These are phyloP conservation scores for Sclerotiophoma versabilis DNA, from an alignment of 2,329 filamentous ascomycete genomes.

Conservation along the genomic window DNA sequence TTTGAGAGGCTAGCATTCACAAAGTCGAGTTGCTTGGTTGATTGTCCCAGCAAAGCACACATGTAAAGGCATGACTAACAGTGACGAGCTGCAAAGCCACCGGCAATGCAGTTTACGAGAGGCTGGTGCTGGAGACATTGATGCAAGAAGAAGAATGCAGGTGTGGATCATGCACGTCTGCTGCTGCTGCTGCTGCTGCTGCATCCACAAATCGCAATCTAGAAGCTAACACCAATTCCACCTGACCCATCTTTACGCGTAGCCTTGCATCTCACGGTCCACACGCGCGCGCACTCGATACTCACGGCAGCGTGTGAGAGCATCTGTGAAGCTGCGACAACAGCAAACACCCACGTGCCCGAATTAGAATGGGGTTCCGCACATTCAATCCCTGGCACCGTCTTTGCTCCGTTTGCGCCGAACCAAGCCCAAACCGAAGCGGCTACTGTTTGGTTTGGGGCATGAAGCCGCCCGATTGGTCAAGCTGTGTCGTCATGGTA, in stretches of 20 bases:
- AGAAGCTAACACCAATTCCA: slow-evolving; percentile 6
- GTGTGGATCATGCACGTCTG: slow-evolving; percentile 12
- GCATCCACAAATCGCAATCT: slow-evolving; percentile 10
- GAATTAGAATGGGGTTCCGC: slow-evolving; percentile 12
- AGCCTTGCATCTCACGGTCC: slow-evolving; percentile 4
- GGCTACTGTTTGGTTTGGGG: slow-evolving; percentile 6
- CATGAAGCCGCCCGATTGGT: slow-evolving; percentile 18
- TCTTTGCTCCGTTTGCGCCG: neutral
- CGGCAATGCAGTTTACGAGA: neutral
- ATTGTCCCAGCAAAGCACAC: neutral
- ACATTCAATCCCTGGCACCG: neutral
- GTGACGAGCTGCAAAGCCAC: slow-evolving; percentile 1
- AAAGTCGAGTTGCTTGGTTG: neutral
- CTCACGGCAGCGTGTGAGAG: neutral
- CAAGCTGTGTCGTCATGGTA: slow-evolving; percentile 16
- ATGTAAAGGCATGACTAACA: neutral
- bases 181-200: slow-evolving; percentile 1
- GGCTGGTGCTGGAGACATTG: neutral
- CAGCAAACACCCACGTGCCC: slow-evolving; percentile 14
- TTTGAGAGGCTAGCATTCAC: neutral
- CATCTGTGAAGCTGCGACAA: slow-evolving; percentile 3
- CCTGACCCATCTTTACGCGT: slow-evolving; percentile 8
- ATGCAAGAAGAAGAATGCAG: neutral
- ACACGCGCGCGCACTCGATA: neutral
- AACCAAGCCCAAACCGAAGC: slow-evolving; percentile 7